Base-by-base conservation (phyloP, 306 rosid species). In the Carpinus fangiana region DNA sequence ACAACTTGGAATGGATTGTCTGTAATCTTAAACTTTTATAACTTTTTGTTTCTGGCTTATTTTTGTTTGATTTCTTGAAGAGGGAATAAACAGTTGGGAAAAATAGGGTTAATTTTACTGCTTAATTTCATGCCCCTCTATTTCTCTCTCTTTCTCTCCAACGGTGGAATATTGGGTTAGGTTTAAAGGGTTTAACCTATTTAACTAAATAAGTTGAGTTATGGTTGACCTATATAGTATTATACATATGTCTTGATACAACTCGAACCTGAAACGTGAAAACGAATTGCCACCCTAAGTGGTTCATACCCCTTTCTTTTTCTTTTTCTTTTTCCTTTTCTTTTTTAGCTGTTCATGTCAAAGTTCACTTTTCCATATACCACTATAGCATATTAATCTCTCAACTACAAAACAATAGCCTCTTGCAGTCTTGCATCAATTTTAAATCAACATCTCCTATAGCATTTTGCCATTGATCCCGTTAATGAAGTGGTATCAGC, bases 1-100 rank as follows among this genome's bases (percentile, higher is more conserved):
- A 78, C 76, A 78, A 60, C 66, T 73, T 86, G 79, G 82, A 75
- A 76, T 83, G 80, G 80, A 72, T 79, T 14, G 57, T 54, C 45
- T 43, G 73, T 36, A 68, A 68, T 36, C n/a, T 21, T 38, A 31
- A 7, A 52, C 52, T 36, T 18, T n/a, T 48, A 12, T 47, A 21
- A 13, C 12, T 38, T 41, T 61, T 18, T 67, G n/a, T 31, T 28
- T 28, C 6, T 14, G n/a, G 43, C n/a, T 62, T 28, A 18, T n/a
- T 67, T 28, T n/a, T 67, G 31, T 67, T 67, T 31, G 72, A 67
- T 67, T 67, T 67, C 8, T 67, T n/a, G 16, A 67, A 67, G 72
- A 67, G 47, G 47, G 52, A 67, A 67, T 67, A 41, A 67, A 67
- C 13, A 18, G 31, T 38, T 67, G 72, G 69, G 45, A 10, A 38